Percentiles rank a stretch among this genome's conserved stretches.
phyloP scores from a whole-genome alignment of 768 basidiomycete species.

The Suillus sp. region DNA sequence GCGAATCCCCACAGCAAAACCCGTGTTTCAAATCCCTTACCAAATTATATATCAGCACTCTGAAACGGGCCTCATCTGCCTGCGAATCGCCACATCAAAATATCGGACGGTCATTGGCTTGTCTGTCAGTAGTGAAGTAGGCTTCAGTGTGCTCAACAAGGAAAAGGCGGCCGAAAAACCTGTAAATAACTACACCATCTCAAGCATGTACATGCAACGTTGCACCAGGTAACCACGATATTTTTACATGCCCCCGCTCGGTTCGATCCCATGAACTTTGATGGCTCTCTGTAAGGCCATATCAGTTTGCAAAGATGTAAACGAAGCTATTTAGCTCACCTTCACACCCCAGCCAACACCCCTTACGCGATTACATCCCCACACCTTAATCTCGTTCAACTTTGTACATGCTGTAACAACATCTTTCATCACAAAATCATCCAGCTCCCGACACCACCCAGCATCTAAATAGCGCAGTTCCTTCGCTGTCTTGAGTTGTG shows the following conservation, averaged over 20 bases:
- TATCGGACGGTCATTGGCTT: neutral
- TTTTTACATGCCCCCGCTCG: conserved; percentile 35
- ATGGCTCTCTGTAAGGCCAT: conserved; percentile 24
- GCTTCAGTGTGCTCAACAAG: conserved; percentile 5
- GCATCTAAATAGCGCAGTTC: conserved; percentile 67
- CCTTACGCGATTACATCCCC: conserved; percentile 54
- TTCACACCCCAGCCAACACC: conserved; percentile 45
- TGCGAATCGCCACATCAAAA: neutral
- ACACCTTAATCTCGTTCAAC: conserved; percentile 51
- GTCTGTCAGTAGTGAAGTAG: conserved; percentile 15
- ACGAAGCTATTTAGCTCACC: conserved; percentile 34
- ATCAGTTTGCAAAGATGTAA: conserved; percentile 1
- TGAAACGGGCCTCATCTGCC: conserved; percentile 1
- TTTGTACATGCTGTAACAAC: conserved; percentile 51
- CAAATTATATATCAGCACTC: conserved; percentile 14
- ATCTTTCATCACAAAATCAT: conserved; percentile 80
- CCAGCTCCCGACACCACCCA: conserved; percentile 82
- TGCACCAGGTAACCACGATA: conserved; percentile 27
- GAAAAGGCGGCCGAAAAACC: conserved; percentile 6
- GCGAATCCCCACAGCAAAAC: neutral
- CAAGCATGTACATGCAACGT: conserved; percentile 39
- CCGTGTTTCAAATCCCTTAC: conserved; percentile 23
- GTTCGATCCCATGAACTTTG: conserved; percentile 39
- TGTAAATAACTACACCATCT: conserved; percentile 37
- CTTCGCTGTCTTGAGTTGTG: conserved; percentile 35